These are phyloP conservation scores for Pistacia atlantica DNA, from an alignment of 345 rosid species.

Conservation along the genomic window DNA sequence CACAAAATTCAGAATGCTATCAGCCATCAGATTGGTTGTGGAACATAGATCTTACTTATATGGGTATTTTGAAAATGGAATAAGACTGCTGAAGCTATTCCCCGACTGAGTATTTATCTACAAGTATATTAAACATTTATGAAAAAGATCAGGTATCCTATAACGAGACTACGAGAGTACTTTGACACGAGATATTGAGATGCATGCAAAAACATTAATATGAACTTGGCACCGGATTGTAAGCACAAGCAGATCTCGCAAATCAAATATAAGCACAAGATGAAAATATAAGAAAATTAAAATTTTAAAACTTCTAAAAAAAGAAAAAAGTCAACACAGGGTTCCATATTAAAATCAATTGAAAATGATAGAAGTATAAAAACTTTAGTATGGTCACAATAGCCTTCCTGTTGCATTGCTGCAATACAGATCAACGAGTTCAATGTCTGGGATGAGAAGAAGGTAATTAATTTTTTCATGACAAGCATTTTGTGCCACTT, in stretches of 20 bases:
- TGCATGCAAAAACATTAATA: background rate
- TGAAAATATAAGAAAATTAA: too few relatives aligned
- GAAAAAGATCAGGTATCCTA: background rate
- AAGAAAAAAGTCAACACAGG: too few relatives aligned
- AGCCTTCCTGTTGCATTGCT: background rate
- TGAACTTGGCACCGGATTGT: background rate
- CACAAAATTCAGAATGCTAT: background rate
- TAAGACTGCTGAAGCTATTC: constrained; percentile 81
- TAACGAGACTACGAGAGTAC: background rate
- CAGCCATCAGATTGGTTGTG: constrained; percentile 9
- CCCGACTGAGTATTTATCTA: constrained; percentile 71
- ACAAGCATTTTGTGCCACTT: too few relatives aligned
- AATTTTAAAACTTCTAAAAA: too few relatives aligned
- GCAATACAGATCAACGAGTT: too few relatives aligned
- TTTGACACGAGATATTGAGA: background rate
- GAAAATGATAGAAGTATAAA: too few relatives aligned
- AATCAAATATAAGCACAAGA: too few relatives aligned
- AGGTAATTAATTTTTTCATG: too few relatives aligned
- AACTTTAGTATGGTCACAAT: too few relatives aligned
- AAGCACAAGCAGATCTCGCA: background rate
- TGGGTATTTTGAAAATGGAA: constrained; percentile 84
- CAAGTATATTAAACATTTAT: constrained; percentile 3
- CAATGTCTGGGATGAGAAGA: too few relatives aligned
- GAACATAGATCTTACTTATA: constrained; percentile 59
- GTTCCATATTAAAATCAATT: too few relatives aligned